Base-by-base conservation (phyloP, 2,329 filamentous ascomycete species). In the Stachybotrys elegans region DNA sequence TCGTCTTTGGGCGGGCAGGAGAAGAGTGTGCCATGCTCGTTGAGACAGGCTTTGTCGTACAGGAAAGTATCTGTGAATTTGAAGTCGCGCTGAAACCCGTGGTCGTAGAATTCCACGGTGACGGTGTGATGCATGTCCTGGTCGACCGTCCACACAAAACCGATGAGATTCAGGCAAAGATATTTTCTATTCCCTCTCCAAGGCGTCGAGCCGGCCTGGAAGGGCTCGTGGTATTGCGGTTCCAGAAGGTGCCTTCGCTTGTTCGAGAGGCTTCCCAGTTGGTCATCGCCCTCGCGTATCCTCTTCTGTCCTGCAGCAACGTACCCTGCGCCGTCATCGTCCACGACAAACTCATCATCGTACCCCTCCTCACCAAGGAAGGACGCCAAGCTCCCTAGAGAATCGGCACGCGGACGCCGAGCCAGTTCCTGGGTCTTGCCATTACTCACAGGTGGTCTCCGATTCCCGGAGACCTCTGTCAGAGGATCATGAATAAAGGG, bases 21-120 rank as follows among this genome's bases (percentile, higher is more conserved):
- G 60, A 96, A 96, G 1, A 95, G 75, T 1, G 89, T 78, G 14
- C 93, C 92, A 44, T 88, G 83, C 46, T 94, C 86, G 54, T 88
- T 83, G 45, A 98, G 73, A 57, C 92, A 97, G 17, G 93, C 92
- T 65, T 95, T 96, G 68, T 98, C 93, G 66, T 97, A 97, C 4
- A 90, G 75, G 60, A 90, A 96, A 1, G 90, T 92, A 61, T 98
- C 93, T 12, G 91, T 97, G 62, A 98, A 97, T 69, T 97, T 93
- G 57, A 96, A 96, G 62, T 97, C 90, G 39, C 92, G 80, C 61
- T 95, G 86, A 47, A 86, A 83, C 54, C 95, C 90, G 46, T 90
- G 86, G 63, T 98, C 94, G 62, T 97, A 96, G 62, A 98, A 98
- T 57, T 97, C 93, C 2, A 97, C 91, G 0, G 91, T 96, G 11